Evolutionary conservation across 176 grass and related monocot genomes (phyloP).

Genomic region (Cymbopogon citratus): DNA sequence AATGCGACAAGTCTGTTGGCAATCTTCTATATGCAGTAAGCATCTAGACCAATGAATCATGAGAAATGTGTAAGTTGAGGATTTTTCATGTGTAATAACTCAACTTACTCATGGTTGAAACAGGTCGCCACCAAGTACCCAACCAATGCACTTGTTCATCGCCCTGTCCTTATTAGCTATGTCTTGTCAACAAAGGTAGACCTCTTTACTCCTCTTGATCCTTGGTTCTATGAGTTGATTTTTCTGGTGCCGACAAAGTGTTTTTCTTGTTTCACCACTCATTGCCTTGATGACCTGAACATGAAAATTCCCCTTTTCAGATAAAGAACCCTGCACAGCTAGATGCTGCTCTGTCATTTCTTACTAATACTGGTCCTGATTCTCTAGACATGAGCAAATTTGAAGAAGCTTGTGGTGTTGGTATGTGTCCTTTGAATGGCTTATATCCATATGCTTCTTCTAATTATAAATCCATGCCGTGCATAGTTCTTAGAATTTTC

Average conservation of each 20-base stretch:
- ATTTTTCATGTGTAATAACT: slow-evolving; percentile 17
- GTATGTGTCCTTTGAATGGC: slow-evolving; percentile 36
- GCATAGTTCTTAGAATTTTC: neutral
- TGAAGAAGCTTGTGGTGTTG: slow-evolving; percentile 91
- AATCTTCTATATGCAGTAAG: slow-evolving; percentile 82
- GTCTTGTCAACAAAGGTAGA: slow-evolving; percentile 63
- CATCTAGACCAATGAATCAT: neutral
- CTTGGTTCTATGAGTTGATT: neutral
- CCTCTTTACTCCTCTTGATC: neutral
- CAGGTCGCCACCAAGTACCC: slow-evolving; percentile 92
- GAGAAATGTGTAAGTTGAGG: neutral
- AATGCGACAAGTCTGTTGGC: slow-evolving; percentile 64
- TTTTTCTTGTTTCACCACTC: neutral
- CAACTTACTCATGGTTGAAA: slow-evolving; percentile 25
- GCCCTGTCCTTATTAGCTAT: slow-evolving; percentile 64
- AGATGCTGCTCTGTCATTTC: slow-evolving; percentile 75
- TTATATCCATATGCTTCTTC: neutral
- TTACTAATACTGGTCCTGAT: slow-evolving; percentile 60
- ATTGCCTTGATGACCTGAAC: neutral
- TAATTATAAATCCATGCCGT: slow-evolving; percentile 7
- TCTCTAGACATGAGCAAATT: slow-evolving; percentile 59
- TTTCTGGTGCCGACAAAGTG: neutral
- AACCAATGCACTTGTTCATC: slow-evolving; percentile 75
- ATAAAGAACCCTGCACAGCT: slow-evolving; percentile 84
- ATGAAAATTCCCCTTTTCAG: slow-evolving; percentile 39